Base-by-base conservation (phyloP, 2,329 filamentous ascomycete genomes). In the Neoascochyta sp. region DNA sequence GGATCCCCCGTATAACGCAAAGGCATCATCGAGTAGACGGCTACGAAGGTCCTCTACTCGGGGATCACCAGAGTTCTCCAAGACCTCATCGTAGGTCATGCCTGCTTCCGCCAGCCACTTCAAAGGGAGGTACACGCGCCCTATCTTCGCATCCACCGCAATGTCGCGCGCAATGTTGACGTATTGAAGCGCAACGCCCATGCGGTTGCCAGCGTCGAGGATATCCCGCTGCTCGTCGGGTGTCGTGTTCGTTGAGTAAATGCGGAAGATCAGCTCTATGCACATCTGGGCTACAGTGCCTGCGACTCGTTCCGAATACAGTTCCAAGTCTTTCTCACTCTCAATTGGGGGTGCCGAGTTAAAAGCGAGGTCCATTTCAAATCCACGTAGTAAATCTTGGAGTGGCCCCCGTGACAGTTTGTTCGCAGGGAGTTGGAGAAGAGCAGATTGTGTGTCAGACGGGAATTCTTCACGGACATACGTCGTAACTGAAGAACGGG, bases 111-210 rank as follows among this genome's bases (percentile, higher is more conserved):
- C 65, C 2, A 87, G 64, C 82, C 82, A 87, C 0, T 63, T 61
- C 0, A 67, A 66, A 0, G 83, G 83, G 4, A 87, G 62, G 52
- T 88, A 88, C 5, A 85, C 81, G 5, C 83, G 73, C 2, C 70
- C 70, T 19, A 83, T 76, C 9, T 65, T 62, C 0, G 83, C 80
- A 46, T 87, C 83, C 3, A 78, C 76, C 3, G 65, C 59, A n/a
- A 87, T 78, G 48, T 88, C 83, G 13, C 83, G 77, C 3, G 81
- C 79, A 39, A 88, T 86, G 50, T 87, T 88, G 47, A 85, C 76
- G 46, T 82, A 86, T 50, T 88, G 83, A n/a, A 87, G 64, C 1
- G 83, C 82, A 18, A 82, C 72, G 0, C 83, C 83, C 82, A 86
- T 86, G 16, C 70, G 67, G 12, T 70, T 68, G 1, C 80, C 80